Percentiles rank a stretch among this genome's conserved stretches.
These are phyloP conservation scores for Penicillium hesseltinei DNA, from an alignment of 2,329 filamentous ascomycete species.

Conservation along the genomic window DNA sequence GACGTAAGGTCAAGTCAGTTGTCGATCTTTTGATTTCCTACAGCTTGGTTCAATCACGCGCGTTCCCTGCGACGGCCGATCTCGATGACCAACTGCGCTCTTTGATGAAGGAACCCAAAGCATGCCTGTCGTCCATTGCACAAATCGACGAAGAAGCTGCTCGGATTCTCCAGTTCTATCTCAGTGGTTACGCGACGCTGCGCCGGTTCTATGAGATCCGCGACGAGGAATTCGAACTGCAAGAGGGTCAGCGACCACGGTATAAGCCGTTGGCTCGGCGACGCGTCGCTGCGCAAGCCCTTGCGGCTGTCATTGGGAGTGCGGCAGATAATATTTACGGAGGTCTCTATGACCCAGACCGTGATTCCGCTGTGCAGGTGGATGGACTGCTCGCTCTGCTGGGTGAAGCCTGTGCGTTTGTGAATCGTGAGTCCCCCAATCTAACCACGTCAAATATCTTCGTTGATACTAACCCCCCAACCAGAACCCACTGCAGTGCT, in stretches of 20 bases:
- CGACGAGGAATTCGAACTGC: constrained; percentile 58
- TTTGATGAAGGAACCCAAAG: constrained; percentile 69
- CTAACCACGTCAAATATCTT: background rate
- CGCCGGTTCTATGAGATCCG: constrained; percentile 88
- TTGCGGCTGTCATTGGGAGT: constrained; percentile 80
- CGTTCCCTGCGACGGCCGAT: constrained; percentile 69
- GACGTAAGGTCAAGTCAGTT: constrained; percentile 77
- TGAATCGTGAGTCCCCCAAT: constrained; percentile 53
- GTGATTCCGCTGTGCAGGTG: constrained; percentile 80
- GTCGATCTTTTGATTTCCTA: constrained; percentile 83
- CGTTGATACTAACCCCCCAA: constrained; percentile 14
- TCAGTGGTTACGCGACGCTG: constrained; percentile 89
- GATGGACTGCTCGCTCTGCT: constrained; percentile 82
- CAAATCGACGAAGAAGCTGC: constrained; percentile 77
- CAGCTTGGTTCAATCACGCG: constrained; percentile 79
- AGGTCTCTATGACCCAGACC: constrained; percentile 77
- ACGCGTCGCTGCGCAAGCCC: constrained; percentile 67
- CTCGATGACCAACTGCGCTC: constrained; percentile 70
- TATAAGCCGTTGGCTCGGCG: constrained; percentile 60
- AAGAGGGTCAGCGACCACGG: constrained; percentile 41
- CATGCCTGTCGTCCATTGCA: constrained; percentile 69
- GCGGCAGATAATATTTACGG: constrained; percentile 89
- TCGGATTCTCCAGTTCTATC: constrained; percentile 75
- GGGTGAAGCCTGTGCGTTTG: constrained; percentile 76
- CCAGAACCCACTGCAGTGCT: constrained; percentile 58